A percentile compares a stretch with the other conserved stretches of the same genome.
phyloP scores from a whole-genome alignment of 1,284 basidiomycete species.

The Irpex sp. region DNA sequence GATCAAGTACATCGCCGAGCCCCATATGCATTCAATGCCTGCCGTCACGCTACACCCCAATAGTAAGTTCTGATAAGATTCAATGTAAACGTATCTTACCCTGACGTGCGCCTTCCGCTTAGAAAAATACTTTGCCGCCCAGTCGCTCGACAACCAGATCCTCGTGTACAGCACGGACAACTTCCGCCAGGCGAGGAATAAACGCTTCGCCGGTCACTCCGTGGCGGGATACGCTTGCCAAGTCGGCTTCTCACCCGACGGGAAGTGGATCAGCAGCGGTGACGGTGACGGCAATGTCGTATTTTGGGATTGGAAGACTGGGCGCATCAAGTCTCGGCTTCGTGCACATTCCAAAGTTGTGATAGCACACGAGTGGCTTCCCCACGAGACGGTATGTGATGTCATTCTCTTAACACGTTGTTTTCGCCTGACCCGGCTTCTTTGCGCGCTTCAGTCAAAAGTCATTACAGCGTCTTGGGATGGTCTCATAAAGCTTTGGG shows the following conservation, averaged over 20 bases:
- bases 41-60: slow-evolving; percentile 93
- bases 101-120: slow-evolving; percentile 8
- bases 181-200: slow-evolving; percentile 97
- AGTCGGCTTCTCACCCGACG: slow-evolving; percentile 96
- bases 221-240: slow-evolving; percentile 97
- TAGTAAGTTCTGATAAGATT: slow-evolving; percentile 53
- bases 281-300: slow-evolving; percentile 94
- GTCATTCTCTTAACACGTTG: not conserved
- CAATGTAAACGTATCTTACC: not conserved
- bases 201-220: slow-evolving; percentile 95
- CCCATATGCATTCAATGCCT: slow-evolving; percentile 99
- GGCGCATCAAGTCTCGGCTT: slow-evolving; percentile 86
- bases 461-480: slow-evolving; percentile 97
- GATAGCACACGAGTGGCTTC: slow-evolving; percentile 96
- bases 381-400: slow-evolving; percentile 87
- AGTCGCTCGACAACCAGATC: slow-evolving; percentile 98
- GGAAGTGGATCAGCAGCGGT: slow-evolving; percentile 95
- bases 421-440: slow-evolving; percentile 6
- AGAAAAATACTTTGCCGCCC: slow-evolving; percentile 97
- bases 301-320: slow-evolving; percentile 99
- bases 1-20: slow-evolving; percentile 99
- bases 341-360: slow-evolving; percentile 93
- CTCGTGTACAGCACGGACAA: slow-evolving; percentile 95
- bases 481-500: slow-evolving; percentile 96
- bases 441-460: slow-evolving; percentile 64